Evolutionary conservation across 2,329 filamentous ascomycete species (phyloP).

Genomic region (Paecilomyces dactylethromorphus): DNA sequence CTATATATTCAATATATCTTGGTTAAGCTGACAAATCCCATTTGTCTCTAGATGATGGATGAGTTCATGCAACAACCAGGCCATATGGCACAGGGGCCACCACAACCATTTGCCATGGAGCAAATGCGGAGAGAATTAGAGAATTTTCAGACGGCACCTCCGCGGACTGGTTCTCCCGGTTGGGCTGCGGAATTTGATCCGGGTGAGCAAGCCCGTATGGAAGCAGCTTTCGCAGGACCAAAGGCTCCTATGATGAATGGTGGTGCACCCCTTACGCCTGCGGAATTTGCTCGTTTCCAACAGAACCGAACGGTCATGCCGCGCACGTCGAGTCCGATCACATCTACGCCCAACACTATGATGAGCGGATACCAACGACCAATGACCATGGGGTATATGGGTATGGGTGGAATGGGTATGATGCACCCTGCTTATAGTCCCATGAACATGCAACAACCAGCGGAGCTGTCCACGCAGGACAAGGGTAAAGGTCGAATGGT

Average conservation of each 20-base stretch:
- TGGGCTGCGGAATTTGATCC: constrained; percentile 62
- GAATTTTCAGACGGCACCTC: constrained; percentile 41
- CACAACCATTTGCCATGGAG: constrained; percentile 59
- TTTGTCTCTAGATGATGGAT: constrained; percentile 69
- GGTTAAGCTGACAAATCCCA: neutral
- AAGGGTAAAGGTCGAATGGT: constrained; percentile 81
- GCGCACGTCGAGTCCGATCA: constrained; percentile 55
- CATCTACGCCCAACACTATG: constrained; percentile 51
- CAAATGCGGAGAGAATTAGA: constrained; percentile 60
- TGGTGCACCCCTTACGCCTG: constrained; percentile 61
- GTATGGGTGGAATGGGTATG: constrained; percentile 42
- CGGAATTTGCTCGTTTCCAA: constrained; percentile 84
- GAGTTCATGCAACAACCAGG: constrained; percentile 79
- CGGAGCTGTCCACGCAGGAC: constrained; percentile 49
- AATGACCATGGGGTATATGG: constrained; percentile 39
- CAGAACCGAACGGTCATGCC: constrained; percentile 54
- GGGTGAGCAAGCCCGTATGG: constrained; percentile 61
- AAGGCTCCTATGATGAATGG: constrained; percentile 38
- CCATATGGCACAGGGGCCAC: constrained; percentile 50
- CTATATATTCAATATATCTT: too few species aligned
- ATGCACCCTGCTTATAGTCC: constrained; percentile 40
- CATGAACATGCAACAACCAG: constrained; percentile 43
- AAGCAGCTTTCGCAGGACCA: constrained; percentile 59
- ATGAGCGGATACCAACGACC: constrained; percentile 46
- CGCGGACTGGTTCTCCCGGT: constrained; percentile 48